Evolutionary conservation across 305 asterid genomes (phyloP), one percentile per base, ranked within the genome.

Genomic region (Rubia tinctorum): DNA sequence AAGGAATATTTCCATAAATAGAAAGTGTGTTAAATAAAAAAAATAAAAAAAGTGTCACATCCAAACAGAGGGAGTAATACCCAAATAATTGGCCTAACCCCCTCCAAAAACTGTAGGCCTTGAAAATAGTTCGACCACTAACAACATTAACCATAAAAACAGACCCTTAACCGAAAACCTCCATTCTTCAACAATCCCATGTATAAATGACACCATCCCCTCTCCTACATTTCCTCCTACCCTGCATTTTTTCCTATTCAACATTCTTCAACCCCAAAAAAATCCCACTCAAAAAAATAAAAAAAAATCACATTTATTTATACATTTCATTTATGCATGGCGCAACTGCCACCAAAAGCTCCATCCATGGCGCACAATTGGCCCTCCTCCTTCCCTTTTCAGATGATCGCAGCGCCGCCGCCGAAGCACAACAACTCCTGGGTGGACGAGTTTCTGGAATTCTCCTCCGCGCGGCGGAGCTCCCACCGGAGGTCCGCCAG

Each of bases 371-470:
- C 92, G 34, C 93, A 83, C 71, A 86, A 84, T 71, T 90, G 97
- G 94, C 79, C 87, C 0, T 75, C 89, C 1, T 77, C 90, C 1
- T 90, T 84, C 65, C 83, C 87, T 1, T 84, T 86, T 79, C 93
- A 87, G 58, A 86, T 77, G 83, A 84, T 82, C 18, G 59, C 59
- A 4, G 34, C 34, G 34, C 63, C 27, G 85, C 83, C 86, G 42
- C 84, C 18, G 20, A 79, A 69, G 27, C 72, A 61, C 9, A 25
- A 30, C 39, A 23, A 27, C 17, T 84, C 89, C 1, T 90, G 98
- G 98, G 80, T 89, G 7, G 97, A 90, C 62, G 97, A 92, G 8
- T 92, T 92, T 84, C 87, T 90, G 59, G 97, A 92, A 82, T 92
- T 92, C 88, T 86, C 98, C 17, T 77, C 95, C 6, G 75, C 93